Evolutionary conservation across 2,329 filamentous ascomycete species (phyloP).

Genomic region (Pyricularia grisea): DNA sequence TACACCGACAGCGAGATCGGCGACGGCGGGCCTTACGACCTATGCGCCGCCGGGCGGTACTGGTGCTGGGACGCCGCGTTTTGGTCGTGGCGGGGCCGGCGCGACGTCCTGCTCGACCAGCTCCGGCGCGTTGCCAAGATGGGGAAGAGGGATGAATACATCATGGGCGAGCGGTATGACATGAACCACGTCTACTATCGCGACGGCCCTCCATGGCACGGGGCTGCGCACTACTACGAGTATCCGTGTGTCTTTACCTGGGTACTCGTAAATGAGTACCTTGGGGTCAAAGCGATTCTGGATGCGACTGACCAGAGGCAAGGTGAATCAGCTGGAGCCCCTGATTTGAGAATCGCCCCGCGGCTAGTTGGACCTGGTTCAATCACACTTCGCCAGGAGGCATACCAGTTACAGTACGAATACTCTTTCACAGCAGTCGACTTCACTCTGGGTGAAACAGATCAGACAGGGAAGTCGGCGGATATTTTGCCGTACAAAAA

Average conservation of each 20-base stretch:
- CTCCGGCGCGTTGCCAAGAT: slow-evolving; percentile 6
- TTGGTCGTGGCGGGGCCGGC: slow-evolving; percentile 6
- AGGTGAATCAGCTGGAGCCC: background rate
- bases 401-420: slow-evolving; percentile 6
- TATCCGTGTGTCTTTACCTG: slow-evolving; percentile 9
- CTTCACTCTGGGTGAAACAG: background rate
- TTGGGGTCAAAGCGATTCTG: slow-evolving; percentile 6
- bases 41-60: slow-evolving; percentile 9
- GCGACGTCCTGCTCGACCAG: slow-evolving; percentile 7
- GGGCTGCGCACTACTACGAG: slow-evolving; percentile 10
- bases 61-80: slow-evolving; percentile 11
- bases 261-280: slow-evolving; percentile 7
- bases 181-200: slow-evolving; percentile 10
- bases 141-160: slow-evolving; percentile 7
- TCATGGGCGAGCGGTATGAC: slow-evolving; percentile 10
- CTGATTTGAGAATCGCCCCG: slow-evolving; percentile 4
- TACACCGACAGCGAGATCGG: slow-evolving; percentile 10
- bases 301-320: background rate
- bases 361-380: background rate
- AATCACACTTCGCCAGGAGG: slow-evolving; percentile 5
- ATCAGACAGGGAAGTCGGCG: background rate
- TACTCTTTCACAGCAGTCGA: background rate
- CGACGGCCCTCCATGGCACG: slow-evolving; percentile 9
- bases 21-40: slow-evolving; percentile 10
- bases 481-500: background rate